These are phyloP conservation scores for Lippia alba DNA, from an alignment of 305 asterid genomes.

Conservation along the genomic window DNA sequence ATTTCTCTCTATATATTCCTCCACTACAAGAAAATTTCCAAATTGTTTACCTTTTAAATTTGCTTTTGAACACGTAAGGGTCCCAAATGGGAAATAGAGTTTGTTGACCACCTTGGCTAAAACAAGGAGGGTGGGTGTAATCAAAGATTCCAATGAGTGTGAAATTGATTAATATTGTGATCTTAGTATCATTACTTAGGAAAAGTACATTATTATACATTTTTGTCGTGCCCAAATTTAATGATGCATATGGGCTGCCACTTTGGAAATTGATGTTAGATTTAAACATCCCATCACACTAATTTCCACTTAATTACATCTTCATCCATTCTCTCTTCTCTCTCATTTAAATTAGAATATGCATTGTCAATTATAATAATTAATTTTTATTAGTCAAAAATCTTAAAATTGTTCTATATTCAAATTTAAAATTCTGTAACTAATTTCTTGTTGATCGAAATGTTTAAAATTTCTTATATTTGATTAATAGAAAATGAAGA, in stretches of 20 bases:
- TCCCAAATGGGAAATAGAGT: constrained; percentile 3
- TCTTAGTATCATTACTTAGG: constrained; percentile 30
- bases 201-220: neutral
- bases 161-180: constrained; percentile 31
- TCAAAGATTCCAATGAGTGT: constrained; percentile 46
- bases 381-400: no score
- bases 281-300: constrained; percentile 14
- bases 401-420: no score
- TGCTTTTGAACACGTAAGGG: constrained; percentile 24
- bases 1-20: neutral
- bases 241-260: constrained; percentile 29
- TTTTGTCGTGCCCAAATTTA: constrained; percentile 38
- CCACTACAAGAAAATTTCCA: neutral
- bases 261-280: constrained; percentile 38
- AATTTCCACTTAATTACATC: no score
- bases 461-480: no score
- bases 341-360: no score
- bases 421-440: no score
- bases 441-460: no score
- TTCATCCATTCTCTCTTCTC: no score
- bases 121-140: constrained; percentile 34
- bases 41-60: neutral
- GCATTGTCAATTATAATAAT: no score
- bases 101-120: neutral
- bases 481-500: no score